Evolutionary conservation across 1,139 yeast genomes (phyloP), one percentile per base, ranked within the genome.

Genomic region (Maudiozyma humilis): DNA sequence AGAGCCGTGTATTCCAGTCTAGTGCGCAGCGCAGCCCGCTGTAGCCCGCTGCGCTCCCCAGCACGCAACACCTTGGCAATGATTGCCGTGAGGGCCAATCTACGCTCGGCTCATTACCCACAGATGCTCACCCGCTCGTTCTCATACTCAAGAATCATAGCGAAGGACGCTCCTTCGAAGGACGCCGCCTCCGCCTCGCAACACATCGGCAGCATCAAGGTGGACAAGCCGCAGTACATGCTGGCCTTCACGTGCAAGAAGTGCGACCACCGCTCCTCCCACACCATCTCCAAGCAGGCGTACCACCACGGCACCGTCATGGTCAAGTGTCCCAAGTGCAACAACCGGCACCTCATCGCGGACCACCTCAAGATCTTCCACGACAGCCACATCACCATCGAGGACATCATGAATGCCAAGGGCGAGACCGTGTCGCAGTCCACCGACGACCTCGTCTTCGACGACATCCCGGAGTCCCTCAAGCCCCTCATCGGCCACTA

Each of bases 211-310:
- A 32, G 40, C 12, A 32, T 60, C 43, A 70, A 79, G 52, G 72
- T 72, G 3, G 82, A 78, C 38, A 78, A 81, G 48, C 95, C 95
- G 1, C 76, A 80, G 62, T 70, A 86, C 53, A 82, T 88, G 81
- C 74, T 91, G 27, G 91, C 95, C 0, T 89, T 91, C 65, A 91
- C 96, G 0, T 91, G 98, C 65, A 91, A 88, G 62, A 78, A 79
- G 53, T 91, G 98, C 65, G 74, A 78, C 43, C 77, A 85, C 6
- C 69, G 97, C 45, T 86, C 96, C 0, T 78, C 89, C 2, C 97
- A 91, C 60, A 74, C 81, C 3, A 81, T 91, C 57, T 84, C 96
- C 15, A 89, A 88, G 54, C 97, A 91, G 63, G 89, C 96, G 0
- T 91, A 91, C 60, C 76, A 81, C 19, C 71, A 73, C 23, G 98